Evolutionary conservation across 371 early-diverging fungal species (phyloP), one percentile per base, ranked within the genome.

Genomic region (Rhizoclosmatium hyalinum): DNA sequence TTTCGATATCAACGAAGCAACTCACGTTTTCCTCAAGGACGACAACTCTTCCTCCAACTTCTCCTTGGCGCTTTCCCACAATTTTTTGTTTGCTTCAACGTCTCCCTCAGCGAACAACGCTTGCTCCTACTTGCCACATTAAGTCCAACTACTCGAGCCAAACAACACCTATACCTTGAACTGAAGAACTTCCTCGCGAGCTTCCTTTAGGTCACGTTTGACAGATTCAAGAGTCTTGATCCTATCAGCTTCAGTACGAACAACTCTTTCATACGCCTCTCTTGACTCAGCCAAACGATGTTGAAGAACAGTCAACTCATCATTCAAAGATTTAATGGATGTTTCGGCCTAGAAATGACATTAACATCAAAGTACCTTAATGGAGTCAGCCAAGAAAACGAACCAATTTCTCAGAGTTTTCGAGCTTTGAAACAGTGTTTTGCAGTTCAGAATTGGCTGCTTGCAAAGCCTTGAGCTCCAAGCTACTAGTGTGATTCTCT

Each of bases 381-480:
- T 50, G 50, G 32, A 32, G n/a, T 45, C 32, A 24, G 14, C 19
- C 10, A 41, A 43, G 19, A n/a, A 61, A n/a, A 24, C 57, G 10
- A 12, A 80, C 77, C 14, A 63, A 5, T 57, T 65, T 66, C 55
- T 82, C 82, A 39, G 77, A 82, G 61, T 80, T 82, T 68, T 83
- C 80, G 74, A 91, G 80, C 2, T 82, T 72, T 56, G 83, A 84
- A 24, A 88, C 72, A 61, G 90, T 90, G 14, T 84, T 83, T 14
- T 77, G 24, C 42, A 56, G 24, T 6, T 10, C 44, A 10, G 58
- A 42, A 24, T 41, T 17, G 14, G 17, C 58, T 8, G 39, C 32
- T 43, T 68, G n/a, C 43, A 68, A 19, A 8, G 41, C 12, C 21
- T 67, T n/a, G n/a, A 41, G 19, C 14, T 67, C 53, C 14, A 19